These are phyloP conservation scores for Suillus fuscotomentosus DNA, from an alignment of 768 basidiomycete genomes.

Conservation along the genomic window DNA sequence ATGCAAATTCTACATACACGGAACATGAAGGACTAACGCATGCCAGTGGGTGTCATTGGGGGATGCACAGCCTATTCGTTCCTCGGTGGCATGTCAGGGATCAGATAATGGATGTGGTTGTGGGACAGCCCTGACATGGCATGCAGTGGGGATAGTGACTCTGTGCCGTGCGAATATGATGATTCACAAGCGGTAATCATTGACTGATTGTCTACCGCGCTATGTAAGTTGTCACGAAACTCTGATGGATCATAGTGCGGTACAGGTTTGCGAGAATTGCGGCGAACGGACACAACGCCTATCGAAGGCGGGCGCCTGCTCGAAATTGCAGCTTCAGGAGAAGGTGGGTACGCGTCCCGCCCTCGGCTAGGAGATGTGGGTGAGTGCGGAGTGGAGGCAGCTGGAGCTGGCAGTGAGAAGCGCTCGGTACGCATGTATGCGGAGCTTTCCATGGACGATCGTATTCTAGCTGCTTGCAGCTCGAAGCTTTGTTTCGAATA, in stretches of 20 bases:
- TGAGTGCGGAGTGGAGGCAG: conserved; percentile 14
- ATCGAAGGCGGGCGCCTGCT: conserved; percentile 29
- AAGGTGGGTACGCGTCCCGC: conserved; percentile 31
- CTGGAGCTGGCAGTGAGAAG: conserved; percentile 27
- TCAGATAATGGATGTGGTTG: conserved; percentile 55
- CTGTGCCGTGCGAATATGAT: conserved; percentile 26
- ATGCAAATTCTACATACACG: conserved; percentile 2
- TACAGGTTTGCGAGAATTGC: conserved; percentile 54
- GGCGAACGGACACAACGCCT: conserved; percentile 26
- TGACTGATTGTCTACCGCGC: conserved; percentile 19
- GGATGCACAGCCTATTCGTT: conserved; percentile 20
- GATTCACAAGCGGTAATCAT: conserved; percentile 23
- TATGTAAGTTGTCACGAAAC: conserved; percentile 18
- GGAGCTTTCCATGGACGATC: conserved; percentile 30
- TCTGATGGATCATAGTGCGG: conserved; percentile 44
- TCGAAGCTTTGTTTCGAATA: conserved; percentile 21
- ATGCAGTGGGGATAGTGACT: not conserved
- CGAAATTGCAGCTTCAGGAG: conserved; percentile 19
- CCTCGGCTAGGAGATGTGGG: conserved; percentile 17
- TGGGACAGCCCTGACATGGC: conserved; percentile 29
- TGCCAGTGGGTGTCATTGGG: not conserved
- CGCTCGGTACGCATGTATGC: conserved; percentile 24
- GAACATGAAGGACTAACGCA: not conserved
- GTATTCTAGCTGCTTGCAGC: conserved; percentile 30
- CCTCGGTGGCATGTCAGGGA: conserved; percentile 54